These are phyloP conservation scores for Rubus idaeus DNA, from an alignment of 306 rosid genomes.

Conservation along the genomic window DNA sequence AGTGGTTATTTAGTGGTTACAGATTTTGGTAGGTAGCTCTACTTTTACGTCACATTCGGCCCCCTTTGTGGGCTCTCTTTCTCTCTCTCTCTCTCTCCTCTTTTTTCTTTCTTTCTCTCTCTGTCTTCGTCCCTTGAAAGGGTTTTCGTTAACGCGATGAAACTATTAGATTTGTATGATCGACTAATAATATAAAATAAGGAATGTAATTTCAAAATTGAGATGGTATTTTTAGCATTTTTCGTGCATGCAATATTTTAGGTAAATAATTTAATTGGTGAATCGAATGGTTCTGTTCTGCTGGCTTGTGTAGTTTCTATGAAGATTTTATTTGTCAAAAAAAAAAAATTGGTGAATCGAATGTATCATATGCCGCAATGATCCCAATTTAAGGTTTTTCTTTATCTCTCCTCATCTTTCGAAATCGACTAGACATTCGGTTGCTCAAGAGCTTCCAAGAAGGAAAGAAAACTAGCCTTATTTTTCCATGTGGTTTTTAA, in stretches of 20 bases:
- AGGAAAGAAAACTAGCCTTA: neutral
- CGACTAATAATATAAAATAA: no score
- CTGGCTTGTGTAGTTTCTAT: no score
- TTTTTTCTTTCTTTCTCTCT: neutral
- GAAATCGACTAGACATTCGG: neutral
- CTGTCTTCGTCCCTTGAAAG: neutral
- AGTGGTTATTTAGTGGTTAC: slow-evolving; percentile 50
- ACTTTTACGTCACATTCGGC: slow-evolving; percentile 43
- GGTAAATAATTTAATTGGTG: neutral
- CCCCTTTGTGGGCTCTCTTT: slow-evolving; percentile 24
- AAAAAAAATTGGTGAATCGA: neutral
- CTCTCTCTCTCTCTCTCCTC: neutral
- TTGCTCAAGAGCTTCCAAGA: neutral
- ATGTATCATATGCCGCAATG: neutral
- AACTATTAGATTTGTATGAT: neutral
- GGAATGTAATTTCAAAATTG: no score
- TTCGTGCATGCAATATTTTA: neutral
- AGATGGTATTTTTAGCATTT: neutral
- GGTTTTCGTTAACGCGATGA: neutral
- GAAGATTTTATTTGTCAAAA: no score
- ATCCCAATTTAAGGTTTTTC: no score
- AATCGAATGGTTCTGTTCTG: no score
- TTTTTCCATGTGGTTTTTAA: neutral
- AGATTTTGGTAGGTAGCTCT: slow-evolving; percentile 47
- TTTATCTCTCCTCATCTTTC: neutral